Percentiles rank a stretch among this genome's conserved stretches.
phyloP scores from a whole-genome alignment of 192 early-diverging fungal species.

The Mortierella alpina region DNA sequence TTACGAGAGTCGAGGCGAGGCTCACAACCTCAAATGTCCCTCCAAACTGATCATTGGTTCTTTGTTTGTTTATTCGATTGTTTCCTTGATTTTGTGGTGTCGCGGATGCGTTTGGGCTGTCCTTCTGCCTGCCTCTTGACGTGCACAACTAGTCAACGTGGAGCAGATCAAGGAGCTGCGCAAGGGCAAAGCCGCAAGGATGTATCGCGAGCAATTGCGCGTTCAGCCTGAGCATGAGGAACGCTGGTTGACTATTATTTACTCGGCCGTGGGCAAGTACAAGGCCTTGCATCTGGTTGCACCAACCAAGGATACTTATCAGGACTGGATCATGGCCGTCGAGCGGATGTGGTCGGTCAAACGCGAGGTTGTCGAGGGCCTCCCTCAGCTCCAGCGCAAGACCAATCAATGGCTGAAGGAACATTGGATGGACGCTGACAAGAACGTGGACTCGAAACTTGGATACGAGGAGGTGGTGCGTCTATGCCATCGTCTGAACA shows the following conservation, averaged over 20 bases:
- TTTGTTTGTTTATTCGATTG: conserved; percentile 3
- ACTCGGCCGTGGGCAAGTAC: conserved; percentile 56
- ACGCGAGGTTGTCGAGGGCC: conserved; percentile 49
- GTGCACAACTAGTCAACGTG: conserved; percentile 52
- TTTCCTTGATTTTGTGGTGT: background rate
- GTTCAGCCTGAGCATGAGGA: conserved; percentile 49
- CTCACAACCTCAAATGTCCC: too few relatives aligned
- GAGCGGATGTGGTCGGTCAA: conserved; percentile 54
- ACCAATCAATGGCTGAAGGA: conserved; percentile 56
- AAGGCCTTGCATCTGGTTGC: conserved; percentile 58
- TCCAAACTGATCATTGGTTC: background rate
- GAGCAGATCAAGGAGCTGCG: conserved; percentile 60
- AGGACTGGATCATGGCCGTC: conserved; percentile 55
- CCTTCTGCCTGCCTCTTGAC: background rate
- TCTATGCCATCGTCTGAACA: conserved; percentile 67
- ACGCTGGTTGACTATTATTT: conserved; percentile 58
- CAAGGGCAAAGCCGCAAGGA: conserved; percentile 53
- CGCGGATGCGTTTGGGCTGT: background rate
- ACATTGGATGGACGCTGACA: conserved; percentile 60
- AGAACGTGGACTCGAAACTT: conserved; percentile 55
- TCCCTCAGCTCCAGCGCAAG: conserved; percentile 51
- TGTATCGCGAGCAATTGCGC: conserved; percentile 52
- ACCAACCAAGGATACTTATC: conserved; percentile 44
- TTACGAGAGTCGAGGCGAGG: too few relatives aligned
- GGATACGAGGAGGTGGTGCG: conserved; percentile 55